Conservation (phyloP, 169 alveolate species). For the Eimeria falciformis region DNA sequence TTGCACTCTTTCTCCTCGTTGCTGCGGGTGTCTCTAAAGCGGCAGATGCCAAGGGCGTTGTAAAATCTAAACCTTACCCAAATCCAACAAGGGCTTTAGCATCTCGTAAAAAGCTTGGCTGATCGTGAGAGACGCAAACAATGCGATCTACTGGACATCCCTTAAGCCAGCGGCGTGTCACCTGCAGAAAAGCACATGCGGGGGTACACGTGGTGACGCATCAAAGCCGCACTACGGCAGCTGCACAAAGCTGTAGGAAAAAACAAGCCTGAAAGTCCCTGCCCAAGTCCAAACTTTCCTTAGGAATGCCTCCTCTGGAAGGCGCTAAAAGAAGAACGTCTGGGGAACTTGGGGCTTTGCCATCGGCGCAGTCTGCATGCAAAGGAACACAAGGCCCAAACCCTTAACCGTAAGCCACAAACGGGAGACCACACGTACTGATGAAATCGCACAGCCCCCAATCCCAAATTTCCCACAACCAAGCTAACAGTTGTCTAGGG, state of each 20-base stretch:
- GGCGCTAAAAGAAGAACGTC: constrained; percentile 54
- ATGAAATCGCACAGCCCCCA: no score
- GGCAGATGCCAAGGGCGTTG: background rate
- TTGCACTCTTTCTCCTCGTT: no score
- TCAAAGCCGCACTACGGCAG: no score
- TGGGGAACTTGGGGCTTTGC: background rate
- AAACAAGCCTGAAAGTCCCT: no score
- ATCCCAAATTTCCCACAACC: no score
- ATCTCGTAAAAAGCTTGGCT: constrained; percentile 34
- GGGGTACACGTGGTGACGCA: no score
- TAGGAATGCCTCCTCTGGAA: constrained; percentile 42
- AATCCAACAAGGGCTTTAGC: constrained; percentile 20
- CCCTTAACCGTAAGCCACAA: no score
- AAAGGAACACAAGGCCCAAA: no score
- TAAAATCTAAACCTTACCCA: constrained; percentile 43
- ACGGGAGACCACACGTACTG: no score
- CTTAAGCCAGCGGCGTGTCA: constrained; percentile 36
- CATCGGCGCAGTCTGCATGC: background rate
- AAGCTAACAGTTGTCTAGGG: no score
- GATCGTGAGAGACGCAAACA: constrained; percentile 47
- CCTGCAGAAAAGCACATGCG: constrained; percentile 36
- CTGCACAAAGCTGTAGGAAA: background rate
- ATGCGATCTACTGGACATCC: background rate
- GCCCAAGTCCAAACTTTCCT: no score
- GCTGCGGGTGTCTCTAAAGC: background rate